These are phyloP conservation scores for Solanum gandarillasii DNA, from an alignment of 257 asterid species.

Conservation along the genomic window DNA sequence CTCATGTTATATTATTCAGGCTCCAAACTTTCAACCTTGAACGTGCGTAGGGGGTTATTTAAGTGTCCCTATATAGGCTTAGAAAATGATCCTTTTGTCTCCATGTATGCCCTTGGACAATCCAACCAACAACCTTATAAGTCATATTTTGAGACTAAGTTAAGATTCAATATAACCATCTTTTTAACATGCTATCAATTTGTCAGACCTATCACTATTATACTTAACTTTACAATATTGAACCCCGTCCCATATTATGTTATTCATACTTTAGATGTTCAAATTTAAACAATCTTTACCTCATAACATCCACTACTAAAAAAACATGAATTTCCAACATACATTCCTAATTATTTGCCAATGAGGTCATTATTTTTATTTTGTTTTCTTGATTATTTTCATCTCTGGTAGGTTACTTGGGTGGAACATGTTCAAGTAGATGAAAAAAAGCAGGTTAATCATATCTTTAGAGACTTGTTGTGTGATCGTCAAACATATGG, in stretches of 20 bases:
- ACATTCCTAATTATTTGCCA: not conserved
- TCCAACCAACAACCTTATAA: not conserved
- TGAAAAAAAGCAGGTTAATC: conserved; percentile 39
- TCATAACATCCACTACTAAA: not conserved
- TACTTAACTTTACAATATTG: not conserved
- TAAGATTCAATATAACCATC: not conserved
- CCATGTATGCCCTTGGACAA: not conserved
- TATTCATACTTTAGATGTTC: not conserved
- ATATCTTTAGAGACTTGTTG: conserved; percentile 46
- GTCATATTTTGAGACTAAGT: not conserved
- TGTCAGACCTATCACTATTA: not conserved
- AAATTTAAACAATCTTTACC: not conserved
- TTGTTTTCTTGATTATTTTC: not conserved
- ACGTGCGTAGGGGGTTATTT: not conserved
- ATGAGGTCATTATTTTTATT: not conserved
- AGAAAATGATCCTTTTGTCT: not conserved
- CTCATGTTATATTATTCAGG: not conserved
- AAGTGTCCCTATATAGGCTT: not conserved
- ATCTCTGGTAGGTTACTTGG: conserved; percentile 54
- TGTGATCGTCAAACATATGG: conserved; percentile 50
- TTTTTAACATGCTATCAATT: not conserved
- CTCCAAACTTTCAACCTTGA: not conserved
- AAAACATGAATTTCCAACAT: not conserved
- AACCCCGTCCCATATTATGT: not conserved
- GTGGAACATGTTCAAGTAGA: conserved; percentile 76